Evolutionary conservation across 495 filamentous ascomycete genomes (phyloP).

Genomic region (Haplographium delicatum): DNA sequence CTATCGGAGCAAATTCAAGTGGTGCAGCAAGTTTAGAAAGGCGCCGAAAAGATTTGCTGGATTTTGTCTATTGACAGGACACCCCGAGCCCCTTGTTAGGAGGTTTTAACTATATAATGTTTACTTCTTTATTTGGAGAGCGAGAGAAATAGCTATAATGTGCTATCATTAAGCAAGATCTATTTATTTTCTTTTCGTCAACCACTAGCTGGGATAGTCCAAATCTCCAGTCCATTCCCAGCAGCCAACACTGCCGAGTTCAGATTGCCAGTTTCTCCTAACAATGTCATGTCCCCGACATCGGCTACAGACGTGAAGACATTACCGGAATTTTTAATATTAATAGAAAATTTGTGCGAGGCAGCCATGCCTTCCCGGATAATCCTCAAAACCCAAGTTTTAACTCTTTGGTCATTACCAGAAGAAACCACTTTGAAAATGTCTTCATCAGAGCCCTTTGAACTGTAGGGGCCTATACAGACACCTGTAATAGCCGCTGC

Average conservation of each 20-base stretch:
- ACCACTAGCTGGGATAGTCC: constrained; percentile 31
- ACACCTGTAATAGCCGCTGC: constrained; percentile 72
- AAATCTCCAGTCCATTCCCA: constrained; percentile 45
- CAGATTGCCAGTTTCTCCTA: not conserved
- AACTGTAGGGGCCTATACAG: constrained; percentile 34
- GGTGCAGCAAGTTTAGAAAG: constrained; percentile 23
- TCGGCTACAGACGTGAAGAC: constrained; percentile 24
- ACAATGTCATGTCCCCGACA: constrained; percentile 19
- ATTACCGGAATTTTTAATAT: constrained; percentile 15
- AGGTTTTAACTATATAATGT: no score
- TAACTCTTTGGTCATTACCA: constrained; percentile 78
- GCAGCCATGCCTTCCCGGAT: not conserved
- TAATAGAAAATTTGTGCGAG: not conserved
- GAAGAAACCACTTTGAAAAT: constrained; percentile 46
- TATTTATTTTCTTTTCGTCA: no score
- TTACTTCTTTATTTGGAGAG: no score
- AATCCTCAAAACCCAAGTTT: constrained; percentile 55
- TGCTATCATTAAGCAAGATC: no score
- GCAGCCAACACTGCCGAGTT: constrained; percentile 32
- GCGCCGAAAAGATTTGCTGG: constrained; percentile 17
- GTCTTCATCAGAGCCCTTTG: not conserved
- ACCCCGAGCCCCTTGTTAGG: no score
- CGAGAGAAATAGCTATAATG: no score
- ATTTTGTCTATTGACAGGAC: constrained; percentile 13
- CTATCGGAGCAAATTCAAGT: constrained; percentile 22